A percentile compares a stretch with the other conserved stretches of the same genome.
These are phyloP conservation scores for Beauveria asiatica DNA, from an alignment of 2,329 filamentous ascomycete genomes.

Conservation along the genomic window DNA sequence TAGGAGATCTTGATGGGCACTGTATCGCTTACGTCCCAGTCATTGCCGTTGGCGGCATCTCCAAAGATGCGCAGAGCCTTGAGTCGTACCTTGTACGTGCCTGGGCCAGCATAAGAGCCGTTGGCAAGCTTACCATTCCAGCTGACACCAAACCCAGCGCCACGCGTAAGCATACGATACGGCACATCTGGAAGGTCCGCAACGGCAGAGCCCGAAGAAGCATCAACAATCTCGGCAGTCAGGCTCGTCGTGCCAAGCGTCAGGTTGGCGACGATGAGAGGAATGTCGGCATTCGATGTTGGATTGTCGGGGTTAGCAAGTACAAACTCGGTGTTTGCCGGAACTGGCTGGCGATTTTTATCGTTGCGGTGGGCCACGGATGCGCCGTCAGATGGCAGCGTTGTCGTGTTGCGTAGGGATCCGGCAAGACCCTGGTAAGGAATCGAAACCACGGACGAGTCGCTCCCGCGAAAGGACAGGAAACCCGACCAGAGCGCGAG, in stretches of 20 bases:
- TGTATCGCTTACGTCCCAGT: slow-evolving; percentile 32
- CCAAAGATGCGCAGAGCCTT: slow-evolving; percentile 37
- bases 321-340: slow-evolving; percentile 22
- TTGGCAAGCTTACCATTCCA: slow-evolving; percentile 36
- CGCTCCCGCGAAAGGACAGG: slow-evolving; percentile 29
- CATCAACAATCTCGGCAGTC: slow-evolving; percentile 29
- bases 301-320: slow-evolving; percentile 25
- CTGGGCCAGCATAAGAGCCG: slow-evolving; percentile 32
- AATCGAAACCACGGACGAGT: slow-evolving; percentile 22
- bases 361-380: slow-evolving; percentile 25
- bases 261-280: slow-evolving; percentile 25
- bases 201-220: slow-evolving; percentile 19
- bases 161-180: slow-evolving; percentile 16
- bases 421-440: slow-evolving; percentile 27
- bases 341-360: slow-evolving; percentile 11
- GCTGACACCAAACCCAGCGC: slow-evolving; percentile 11
- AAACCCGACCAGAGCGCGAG: slow-evolving; percentile 36
- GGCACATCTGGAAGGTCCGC: slow-evolving; percentile 29
- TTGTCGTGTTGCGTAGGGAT: slow-evolving; percentile 23
- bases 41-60: slow-evolving; percentile 24
- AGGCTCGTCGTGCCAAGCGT: slow-evolving; percentile 32
- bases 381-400: slow-evolving; percentile 24
- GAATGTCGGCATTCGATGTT: slow-evolving; percentile 21
- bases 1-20: slow-evolving; percentile 12
- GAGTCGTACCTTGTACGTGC: slow-evolving; percentile 34